phyloP scores from a whole-genome alignment of 2,329 filamentous ascomycete species.

The Hypomyces perniciosus region DNA sequence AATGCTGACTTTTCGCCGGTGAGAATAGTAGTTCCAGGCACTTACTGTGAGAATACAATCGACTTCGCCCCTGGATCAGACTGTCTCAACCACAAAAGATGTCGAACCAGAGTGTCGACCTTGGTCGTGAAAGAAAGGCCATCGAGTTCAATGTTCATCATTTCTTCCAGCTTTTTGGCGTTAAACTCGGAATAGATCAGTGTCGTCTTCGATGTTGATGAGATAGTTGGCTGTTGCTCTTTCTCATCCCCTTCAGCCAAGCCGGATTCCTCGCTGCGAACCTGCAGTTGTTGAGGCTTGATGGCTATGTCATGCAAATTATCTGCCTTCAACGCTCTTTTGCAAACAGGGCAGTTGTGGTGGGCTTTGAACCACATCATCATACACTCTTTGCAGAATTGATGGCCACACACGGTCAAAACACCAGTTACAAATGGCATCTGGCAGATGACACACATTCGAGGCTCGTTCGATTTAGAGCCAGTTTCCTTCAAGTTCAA shows the following conservation, averaged over 20 bases:
- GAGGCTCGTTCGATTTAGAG: conserved; percentile 55
- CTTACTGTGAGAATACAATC: conserved; percentile 82
- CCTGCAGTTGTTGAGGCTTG: conserved; percentile 66
- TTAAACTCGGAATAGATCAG: conserved; percentile 75
- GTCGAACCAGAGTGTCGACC: conserved; percentile 74
- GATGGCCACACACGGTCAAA: conserved; percentile 82
- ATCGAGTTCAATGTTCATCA: conserved; percentile 72
- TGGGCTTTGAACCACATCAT: conserved; percentile 69
- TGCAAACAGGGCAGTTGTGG: conserved; percentile 79
- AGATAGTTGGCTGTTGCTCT: conserved; percentile 10
- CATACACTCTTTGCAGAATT: conserved; percentile 88
- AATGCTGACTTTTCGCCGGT: conserved; percentile 1
- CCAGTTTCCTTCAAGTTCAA: conserved; percentile 51
- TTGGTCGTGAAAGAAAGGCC: conserved; percentile 79
- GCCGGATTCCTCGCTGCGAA: conserved; percentile 39
- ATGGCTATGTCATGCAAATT: conserved; percentile 83
- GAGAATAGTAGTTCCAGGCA: not conserved
- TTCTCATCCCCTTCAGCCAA: conserved; percentile 4
- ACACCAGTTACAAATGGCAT: conserved; percentile 69
- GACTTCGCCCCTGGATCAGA: conserved; percentile 84
- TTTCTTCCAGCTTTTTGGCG: conserved; percentile 64
- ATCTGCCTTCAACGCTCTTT: conserved; percentile 54
- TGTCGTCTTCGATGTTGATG: conserved; percentile 26
- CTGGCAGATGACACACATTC: conserved; percentile 83
- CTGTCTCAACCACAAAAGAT: conserved; percentile 78